Conservation (phyloP, 2,329 filamentous ascomycete species). For the Fusarium chuoi region DNA sequence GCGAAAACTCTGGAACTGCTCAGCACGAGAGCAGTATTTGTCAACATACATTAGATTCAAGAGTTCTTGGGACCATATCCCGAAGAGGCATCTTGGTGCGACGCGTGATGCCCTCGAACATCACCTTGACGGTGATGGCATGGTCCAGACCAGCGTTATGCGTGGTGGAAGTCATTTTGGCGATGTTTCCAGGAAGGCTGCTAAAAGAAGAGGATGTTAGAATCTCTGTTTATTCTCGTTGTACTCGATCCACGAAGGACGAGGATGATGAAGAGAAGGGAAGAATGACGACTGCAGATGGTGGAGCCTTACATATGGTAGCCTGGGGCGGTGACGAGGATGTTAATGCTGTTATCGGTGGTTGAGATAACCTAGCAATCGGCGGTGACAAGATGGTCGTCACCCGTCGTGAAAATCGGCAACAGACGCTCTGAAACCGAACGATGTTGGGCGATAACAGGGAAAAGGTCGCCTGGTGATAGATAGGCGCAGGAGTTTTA, state of each 20-base stretch:
- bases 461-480: not conserved
- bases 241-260: conserved; percentile 26
- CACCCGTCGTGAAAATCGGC: conserved; percentile 29
- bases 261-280: conserved; percentile 25
- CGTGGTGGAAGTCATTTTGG: conserved; percentile 44
- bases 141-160: conserved; percentile 43
- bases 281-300: conserved; percentile 31
- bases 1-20: not conserved
- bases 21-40: not conserved
- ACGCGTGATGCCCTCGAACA: conserved; percentile 77
- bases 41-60: conserved; percentile 84
- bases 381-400: conserved; percentile 40
- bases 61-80: conserved; percentile 78
- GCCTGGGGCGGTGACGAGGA: conserved; percentile 43
- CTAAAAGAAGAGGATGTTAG: not conserved
- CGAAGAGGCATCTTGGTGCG: conserved; percentile 90
- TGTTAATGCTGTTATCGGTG: conserved; percentile 37
- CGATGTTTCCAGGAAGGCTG: conserved; percentile 2
- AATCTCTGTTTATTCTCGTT: not conserved
- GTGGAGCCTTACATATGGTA: conserved; percentile 41
- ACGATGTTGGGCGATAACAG: not conserved
- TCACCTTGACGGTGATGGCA: conserved; percentile 84
- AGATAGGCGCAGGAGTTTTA: not conserved
- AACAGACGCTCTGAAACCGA: not conserved
- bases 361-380: conserved; percentile 40